These are phyloP conservation scores for Pleurotus citrinopileatus DNA, from an alignment of 768 basidiomycete species.

Conservation along the genomic window DNA sequence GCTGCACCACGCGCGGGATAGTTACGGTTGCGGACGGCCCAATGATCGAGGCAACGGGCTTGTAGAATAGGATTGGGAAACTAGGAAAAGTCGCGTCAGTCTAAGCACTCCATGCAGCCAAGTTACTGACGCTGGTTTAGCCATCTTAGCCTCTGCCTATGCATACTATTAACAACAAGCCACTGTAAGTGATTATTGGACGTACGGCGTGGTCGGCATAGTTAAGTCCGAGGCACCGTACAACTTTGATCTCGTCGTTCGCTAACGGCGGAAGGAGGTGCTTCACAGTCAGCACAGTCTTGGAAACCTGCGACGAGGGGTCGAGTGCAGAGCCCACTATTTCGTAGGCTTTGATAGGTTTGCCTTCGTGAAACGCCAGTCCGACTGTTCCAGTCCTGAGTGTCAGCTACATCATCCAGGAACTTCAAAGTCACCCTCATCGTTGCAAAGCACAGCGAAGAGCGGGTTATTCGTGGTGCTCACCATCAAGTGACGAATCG, in stretches of 20 bases:
- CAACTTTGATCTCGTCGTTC: slow-evolving; percentile 61
- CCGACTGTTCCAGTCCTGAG: slow-evolving; percentile 44
- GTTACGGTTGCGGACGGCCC: slow-evolving; percentile 65
- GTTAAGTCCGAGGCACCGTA: slow-evolving; percentile 78
- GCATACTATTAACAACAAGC: slow-evolving; percentile 1
- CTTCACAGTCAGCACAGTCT: slow-evolving; percentile 65
- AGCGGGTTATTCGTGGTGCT: slow-evolving; percentile 11
- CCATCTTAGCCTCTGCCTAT: slow-evolving; percentile 65
- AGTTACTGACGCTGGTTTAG: slow-evolving; percentile 54
- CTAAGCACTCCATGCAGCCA: not conserved
- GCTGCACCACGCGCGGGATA: slow-evolving; percentile 69
- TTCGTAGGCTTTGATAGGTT: slow-evolving; percentile 64
- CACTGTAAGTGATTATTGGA: slow-evolving; percentile 9
- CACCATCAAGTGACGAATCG: slow-evolving; percentile 64
- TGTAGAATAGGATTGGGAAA: slow-evolving; percentile 77
- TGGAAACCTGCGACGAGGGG: slow-evolving; percentile 60
- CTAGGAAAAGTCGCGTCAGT: slow-evolving; percentile 28
- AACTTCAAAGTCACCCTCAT: not conserved
- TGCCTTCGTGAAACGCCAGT: slow-evolving; percentile 46
- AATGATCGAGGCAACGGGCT: slow-evolving; percentile 67
- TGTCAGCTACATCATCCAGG: not conserved
- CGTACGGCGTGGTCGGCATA: slow-evolving; percentile 81
- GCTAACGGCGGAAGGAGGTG: slow-evolving; percentile 69
- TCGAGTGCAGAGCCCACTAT: slow-evolving; percentile 71
- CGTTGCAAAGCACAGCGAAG: not conserved